Base-by-base conservation (phyloP, 1,139 yeast species). In the Arxiozyma telluris region DNA sequence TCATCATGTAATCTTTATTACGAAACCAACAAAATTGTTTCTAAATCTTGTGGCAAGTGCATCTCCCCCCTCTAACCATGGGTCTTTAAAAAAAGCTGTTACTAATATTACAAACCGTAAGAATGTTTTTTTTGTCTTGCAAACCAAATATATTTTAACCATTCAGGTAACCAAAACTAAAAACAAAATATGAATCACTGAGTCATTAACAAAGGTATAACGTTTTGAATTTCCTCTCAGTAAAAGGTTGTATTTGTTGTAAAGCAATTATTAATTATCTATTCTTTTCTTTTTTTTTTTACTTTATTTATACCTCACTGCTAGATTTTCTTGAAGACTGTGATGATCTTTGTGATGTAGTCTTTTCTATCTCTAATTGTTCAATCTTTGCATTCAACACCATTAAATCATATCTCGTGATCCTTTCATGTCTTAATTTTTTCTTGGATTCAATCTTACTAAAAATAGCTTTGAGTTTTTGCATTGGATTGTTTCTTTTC, bases 361-460 rank as follows among this genome's bases (percentile, higher is more conserved):
- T 49, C 20, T 41, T 44, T 34, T 34, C 39, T 46, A 49, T 15
- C 12, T 38, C 48, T 18, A 46, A 7, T 22, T 46, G 41, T 21
- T 34, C 49, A 7, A 34, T 3, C 11, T 34, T 46, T 18, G 42
- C 42, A 17, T 46, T 46, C 39, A 47, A 47, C 23, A 50, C 49
- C 46, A 55, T 44, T 2, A 55, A 44, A 38, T 55, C 57, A 27
- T 55, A 49, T 34, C 57, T 48, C n/a, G 57, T 55, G 15, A 55
- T 49, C 12, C 27, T 46, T 3, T 46, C 49, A 46, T 46, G 42
- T 8, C 44, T 46, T 9, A 52, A 50, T 25, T 42, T 44, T 22
- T 44, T 50, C 15, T 43, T 23, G 7, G 21, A n/a, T 5, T 47
- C 38, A 39, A 23, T 51, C n/a, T 45, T 54, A 8, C 22, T 39